Percentiles rank a stretch among this genome's conserved stretches.
phyloP scores from a whole-genome alignment of 169 alveolate genomes.

The Eimeria zaria region DNA sequence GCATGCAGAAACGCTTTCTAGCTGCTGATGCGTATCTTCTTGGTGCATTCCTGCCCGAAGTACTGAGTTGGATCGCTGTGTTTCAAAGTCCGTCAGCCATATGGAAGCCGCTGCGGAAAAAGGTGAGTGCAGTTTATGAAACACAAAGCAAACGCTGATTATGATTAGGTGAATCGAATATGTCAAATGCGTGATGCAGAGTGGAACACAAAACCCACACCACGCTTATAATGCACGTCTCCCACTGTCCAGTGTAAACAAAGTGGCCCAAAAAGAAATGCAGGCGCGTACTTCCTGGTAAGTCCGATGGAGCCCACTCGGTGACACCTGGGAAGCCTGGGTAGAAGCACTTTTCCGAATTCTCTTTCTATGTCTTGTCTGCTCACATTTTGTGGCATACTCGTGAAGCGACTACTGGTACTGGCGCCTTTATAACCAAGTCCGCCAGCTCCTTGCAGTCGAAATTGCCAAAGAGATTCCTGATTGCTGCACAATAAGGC shows the following conservation, averaged over 20 bases:
- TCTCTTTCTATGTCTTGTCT: neutral
- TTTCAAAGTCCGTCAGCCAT: neutral
- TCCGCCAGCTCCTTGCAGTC: slow-evolving; percentile 49
- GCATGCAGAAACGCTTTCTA: neutral
- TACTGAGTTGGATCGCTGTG: neutral
- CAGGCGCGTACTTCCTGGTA: slow-evolving; percentile 11
- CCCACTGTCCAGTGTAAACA: neutral
- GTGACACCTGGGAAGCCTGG: slow-evolving; percentile 33
- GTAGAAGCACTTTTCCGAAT: neutral
- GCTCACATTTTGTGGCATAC: neutral
- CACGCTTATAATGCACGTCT: neutral
- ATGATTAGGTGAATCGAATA: neutral
- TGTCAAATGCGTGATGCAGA: neutral
- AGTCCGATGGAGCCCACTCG: slow-evolving; percentile 43
- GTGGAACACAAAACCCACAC: neutral
- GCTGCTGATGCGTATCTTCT: neutral
- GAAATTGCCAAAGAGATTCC: neutral
- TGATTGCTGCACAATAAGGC: slow-evolving; percentile 1
- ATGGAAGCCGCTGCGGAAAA: neutral
- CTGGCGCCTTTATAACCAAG: neutral
- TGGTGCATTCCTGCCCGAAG: neutral
- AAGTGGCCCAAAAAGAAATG: neutral
- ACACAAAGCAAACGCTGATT: no score
- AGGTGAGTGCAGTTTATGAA: neutral
- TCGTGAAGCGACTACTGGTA: neutral